Base-by-base conservation (phyloP, 768 basidiomycete genomes). In the Rhodotorula graminis region DNA sequence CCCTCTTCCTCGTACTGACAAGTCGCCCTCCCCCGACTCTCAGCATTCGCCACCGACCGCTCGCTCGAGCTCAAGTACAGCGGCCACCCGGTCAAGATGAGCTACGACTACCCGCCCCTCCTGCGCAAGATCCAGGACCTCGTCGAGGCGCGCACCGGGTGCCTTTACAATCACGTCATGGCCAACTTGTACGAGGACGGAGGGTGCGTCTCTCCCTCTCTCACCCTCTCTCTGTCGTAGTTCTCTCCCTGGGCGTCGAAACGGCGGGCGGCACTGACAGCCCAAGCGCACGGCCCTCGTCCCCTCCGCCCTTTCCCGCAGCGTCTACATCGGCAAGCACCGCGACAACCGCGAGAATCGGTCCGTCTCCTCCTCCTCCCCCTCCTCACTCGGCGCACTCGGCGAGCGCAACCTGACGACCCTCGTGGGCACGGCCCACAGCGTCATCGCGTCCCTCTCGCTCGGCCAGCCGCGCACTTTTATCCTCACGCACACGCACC, bases 101-200 rank as follows among this genome's bases (percentile, higher is more conserved):
- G 81, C 58, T 77, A 82, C 71, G 78, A 77, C 2, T 82, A 81
- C 65, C 83, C 83, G 11, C 70, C 73, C 18, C 64, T 81, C 2
- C 73, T 84, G 23, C 66, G 71, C 53, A 71, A 74, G 64, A 83
- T 84, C 65, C 75, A 81, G 62, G 65, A 72, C 18, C 33, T 57
- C 42, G 79, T 84, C 23, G 81, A 82, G 59, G 65, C 67, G 8
- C 72, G 64, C 33, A 74, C 84, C 14, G 80, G 80, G 0, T 78
- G 81, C 18, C 75, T 56, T 53, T 84, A 84, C 77, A 84, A 84
- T 60, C 82, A 84, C 72, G 78, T 78, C 63, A 83, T 84, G 83
- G 77, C 83, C 71, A 84, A 84, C 65, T 67, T 77, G 33, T 84
- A 84, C 71, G 81, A 82, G 71, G 78, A 83, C 70, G 82, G 82